These are phyloP conservation scores for Fusarium anthophilum DNA, from an alignment of 2,329 filamentous ascomycete genomes.

Conservation along the genomic window DNA sequence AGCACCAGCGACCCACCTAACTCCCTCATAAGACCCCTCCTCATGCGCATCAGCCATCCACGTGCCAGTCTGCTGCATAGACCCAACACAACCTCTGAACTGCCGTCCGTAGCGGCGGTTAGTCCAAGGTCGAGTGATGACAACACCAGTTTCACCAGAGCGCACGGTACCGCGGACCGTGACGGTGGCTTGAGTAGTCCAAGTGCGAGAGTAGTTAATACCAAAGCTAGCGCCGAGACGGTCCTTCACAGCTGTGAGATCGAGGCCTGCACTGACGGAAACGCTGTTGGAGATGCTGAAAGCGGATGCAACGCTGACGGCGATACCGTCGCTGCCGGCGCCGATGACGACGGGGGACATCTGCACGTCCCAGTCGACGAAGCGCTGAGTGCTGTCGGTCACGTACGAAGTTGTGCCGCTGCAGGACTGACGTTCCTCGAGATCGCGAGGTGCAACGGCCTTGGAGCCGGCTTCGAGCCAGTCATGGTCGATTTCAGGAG, in stretches of 20 bases:
- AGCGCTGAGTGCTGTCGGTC: background rate
- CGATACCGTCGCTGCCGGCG: conserved; percentile 1
- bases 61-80: conserved; percentile 1
- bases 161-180: conserved; percentile 1
- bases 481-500: conserved; percentile 6
- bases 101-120: conserved; percentile 4
- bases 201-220: conserved; percentile 12
- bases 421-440: background rate
- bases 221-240: background rate
- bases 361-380: conserved; percentile 31
- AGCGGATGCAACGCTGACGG: background rate
- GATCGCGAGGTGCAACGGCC: background rate
- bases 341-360: conserved; percentile 28
- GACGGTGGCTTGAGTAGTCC: conserved; percentile 13
- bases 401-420: background rate
- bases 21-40: conserved; percentile 13
- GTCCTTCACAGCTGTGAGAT: background rate
- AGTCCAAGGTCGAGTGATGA: conserved; percentile 10
- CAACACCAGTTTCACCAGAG: background rate
- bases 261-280: background rate
- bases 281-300: conserved; percentile 9
- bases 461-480: background rate
- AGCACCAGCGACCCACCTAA: conserved; percentile 18
- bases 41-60: conserved; percentile 9
- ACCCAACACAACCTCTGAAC: conserved; percentile 12